phyloP scores from a whole-genome alignment of 495 filamentous ascomycete genomes.

The Lentithecium fluviatile region DNA sequence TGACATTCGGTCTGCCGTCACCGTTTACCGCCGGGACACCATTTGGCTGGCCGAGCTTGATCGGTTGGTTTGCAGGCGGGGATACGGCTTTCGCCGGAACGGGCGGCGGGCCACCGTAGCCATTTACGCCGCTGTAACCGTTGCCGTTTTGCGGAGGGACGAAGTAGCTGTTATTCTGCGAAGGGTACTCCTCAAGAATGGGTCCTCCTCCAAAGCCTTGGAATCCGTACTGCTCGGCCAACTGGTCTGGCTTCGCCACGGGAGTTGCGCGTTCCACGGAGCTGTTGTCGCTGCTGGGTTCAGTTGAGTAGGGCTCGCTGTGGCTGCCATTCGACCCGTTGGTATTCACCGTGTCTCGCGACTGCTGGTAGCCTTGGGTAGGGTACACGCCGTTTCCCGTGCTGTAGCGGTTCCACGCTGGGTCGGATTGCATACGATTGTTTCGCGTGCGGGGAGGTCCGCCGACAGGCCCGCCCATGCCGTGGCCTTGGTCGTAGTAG shows the following conservation, averaged over 20 bases:
- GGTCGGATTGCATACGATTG: conserved; percentile 45
- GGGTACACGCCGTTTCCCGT: conserved; percentile 57
- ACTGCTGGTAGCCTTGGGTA: conserved; percentile 68
- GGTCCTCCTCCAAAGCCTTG: conserved; percentile 51
- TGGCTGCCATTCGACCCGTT: conserved; percentile 68
- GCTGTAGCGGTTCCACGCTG: conserved; percentile 42
- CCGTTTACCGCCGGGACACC: neutral
- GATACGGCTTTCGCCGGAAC: conserved; percentile 16
- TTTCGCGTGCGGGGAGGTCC: conserved; percentile 31
- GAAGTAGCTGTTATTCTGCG: conserved; percentile 12
- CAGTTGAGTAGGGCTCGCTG: conserved; percentile 73
- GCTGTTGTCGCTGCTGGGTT: conserved; percentile 89
- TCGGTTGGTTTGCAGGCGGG: neutral
- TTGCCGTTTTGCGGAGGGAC: conserved; percentile 15
- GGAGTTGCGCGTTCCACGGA: conserved; percentile 69
- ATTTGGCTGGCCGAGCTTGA: conserved; percentile 4
- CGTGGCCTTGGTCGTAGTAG: conserved; percentile 47
- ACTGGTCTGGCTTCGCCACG: conserved; percentile 49
- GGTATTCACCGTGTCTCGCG: conserved; percentile 77
- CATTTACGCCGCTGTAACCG: too few relatives aligned
- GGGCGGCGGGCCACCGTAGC: conserved; percentile 12
- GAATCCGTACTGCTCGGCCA: conserved; percentile 57
- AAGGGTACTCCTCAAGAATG: conserved; percentile 43
- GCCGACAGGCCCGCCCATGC: conserved; percentile 15
- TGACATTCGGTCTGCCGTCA: conserved; percentile 21